Percentiles rank a stretch among this genome's conserved stretches.
Evolutionary conservation across 768 basidiomycete genomes (phyloP).

Genomic region (Auricularia sp.): DNA sequence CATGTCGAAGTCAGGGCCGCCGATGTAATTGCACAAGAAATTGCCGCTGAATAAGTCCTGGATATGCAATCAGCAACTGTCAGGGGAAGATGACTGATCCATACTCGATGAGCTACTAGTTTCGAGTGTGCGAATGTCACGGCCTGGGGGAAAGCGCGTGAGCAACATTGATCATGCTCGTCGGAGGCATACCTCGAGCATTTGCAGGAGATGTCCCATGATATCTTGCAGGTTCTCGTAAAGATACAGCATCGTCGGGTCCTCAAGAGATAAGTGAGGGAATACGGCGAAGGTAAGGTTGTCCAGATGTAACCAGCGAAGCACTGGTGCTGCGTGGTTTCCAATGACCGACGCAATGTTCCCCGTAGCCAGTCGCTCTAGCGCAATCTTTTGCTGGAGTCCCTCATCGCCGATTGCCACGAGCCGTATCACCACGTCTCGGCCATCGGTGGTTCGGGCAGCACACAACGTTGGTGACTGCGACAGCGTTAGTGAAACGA

Average conservation of each 20-base stretch:
- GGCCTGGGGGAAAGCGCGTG: background rate
- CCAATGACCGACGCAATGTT: background rate
- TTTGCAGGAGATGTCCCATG: background rate
- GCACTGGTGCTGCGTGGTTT: background rate
- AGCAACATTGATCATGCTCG: too few species aligned
- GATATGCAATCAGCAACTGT: background rate
- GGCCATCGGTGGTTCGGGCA: background rate
- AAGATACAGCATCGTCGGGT: background rate
- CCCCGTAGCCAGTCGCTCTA: background rate
- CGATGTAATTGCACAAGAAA: background rate
- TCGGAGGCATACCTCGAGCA: background rate
- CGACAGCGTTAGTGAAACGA: background rate
- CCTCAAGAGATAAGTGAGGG: background rate
- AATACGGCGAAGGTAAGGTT: background rate
- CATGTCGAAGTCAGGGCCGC: background rate
- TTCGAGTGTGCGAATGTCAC: background rate
- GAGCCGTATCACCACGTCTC: background rate
- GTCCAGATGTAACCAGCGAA: background rate
- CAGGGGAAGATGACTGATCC: background rate
- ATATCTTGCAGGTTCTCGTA: background rate
- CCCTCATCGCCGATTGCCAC: background rate
- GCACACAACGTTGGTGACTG: background rate
- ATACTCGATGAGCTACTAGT: background rate
- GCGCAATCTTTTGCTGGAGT: background rate
- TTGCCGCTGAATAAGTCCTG: background rate